A percentile compares a stretch with the other conserved stretches of the same genome.
These are phyloP conservation scores for Rhododendron griersonianum DNA, from an alignment of 148 eudicot species.

Conservation along the genomic window DNA sequence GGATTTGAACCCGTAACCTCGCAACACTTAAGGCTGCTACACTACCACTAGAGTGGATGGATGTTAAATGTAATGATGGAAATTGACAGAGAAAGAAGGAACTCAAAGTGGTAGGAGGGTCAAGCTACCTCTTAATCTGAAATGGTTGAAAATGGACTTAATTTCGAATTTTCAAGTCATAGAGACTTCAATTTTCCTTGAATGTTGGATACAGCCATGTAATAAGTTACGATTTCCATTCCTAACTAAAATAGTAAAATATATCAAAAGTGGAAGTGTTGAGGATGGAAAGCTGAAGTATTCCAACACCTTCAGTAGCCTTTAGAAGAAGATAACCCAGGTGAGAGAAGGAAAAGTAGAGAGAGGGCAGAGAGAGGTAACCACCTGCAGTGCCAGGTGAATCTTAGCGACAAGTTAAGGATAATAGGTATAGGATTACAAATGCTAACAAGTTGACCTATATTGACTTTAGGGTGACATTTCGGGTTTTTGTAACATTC, in stretches of 20 bases:
- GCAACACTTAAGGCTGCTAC: too few relatives aligned
- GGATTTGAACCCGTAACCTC: too few relatives aligned
- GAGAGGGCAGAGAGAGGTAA: not conserved
- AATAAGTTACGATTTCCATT: not conserved
- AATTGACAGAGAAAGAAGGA: not conserved
- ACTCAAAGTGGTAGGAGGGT: not conserved
- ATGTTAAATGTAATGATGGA: not conserved
- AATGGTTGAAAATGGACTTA: not conserved
- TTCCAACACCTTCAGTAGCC: not conserved
- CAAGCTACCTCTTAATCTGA: not conserved
- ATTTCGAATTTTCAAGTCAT: not conserved
- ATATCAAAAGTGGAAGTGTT: not conserved
- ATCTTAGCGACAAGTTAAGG: not conserved
- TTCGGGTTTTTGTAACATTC: not conserved
- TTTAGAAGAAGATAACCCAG: not conserved
- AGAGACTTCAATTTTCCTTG: not conserved
- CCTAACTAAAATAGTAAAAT: not conserved
- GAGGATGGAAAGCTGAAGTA: not conserved
- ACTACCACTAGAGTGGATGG: not conserved
- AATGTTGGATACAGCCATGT: not conserved
- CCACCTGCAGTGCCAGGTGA: not conserved
- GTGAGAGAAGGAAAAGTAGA: not conserved
- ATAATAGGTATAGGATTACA: not conserved
- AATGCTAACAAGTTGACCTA: not conserved
- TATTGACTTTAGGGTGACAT: not conserved